phyloP scores from a whole-genome alignment of 352 stramenopile genomes.

The Lagenidium sp. region DNA sequence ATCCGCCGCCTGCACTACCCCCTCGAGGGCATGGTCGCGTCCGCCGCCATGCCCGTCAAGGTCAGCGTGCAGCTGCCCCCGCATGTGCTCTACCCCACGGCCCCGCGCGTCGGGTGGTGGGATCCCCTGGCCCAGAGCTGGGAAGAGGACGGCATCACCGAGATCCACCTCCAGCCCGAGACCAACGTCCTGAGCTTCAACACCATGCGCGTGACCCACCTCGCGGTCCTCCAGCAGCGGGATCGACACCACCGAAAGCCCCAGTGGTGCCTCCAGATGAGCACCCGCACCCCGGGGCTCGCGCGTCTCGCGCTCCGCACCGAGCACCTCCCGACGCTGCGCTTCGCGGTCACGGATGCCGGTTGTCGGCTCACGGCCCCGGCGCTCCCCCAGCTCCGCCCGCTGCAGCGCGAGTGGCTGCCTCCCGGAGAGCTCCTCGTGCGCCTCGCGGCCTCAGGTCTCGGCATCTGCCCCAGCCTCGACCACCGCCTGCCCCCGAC shows the following conservation, averaged over 20 bases:
- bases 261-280: conserved; percentile 53
- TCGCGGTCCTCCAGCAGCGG: conserved; percentile 59
- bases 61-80: conserved; percentile 35
- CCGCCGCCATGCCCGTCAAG: conserved; percentile 57
- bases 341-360: conserved; percentile 58
- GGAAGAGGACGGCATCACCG: conserved; percentile 72
- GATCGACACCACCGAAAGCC: conserved; percentile 63
- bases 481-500: conserved; percentile 22
- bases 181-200: conserved; percentile 59
- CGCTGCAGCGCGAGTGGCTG: conserved; percentile 23
- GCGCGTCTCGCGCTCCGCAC: conserved; percentile 49
- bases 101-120: conserved; percentile 63
- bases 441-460: conserved; percentile 39
- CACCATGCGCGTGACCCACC: conserved; percentile 64
- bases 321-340: conserved; percentile 35
- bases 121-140: conserved; percentile 33
- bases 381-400: conserved; percentile 30
- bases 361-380: conserved; percentile 49
- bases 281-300: conserved; percentile 18
- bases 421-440: conserved; percentile 50
- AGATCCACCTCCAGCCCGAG: conserved; percentile 44
- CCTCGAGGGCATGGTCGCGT: conserved; percentile 63
- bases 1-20: conserved; percentile 64
- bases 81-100: conserved; percentile 36
- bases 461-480: conserved; percentile 45